These are phyloP conservation scores for Cadophora malorum DNA, from an alignment of 2,329 filamentous ascomycete species.

Conservation along the genomic window DNA sequence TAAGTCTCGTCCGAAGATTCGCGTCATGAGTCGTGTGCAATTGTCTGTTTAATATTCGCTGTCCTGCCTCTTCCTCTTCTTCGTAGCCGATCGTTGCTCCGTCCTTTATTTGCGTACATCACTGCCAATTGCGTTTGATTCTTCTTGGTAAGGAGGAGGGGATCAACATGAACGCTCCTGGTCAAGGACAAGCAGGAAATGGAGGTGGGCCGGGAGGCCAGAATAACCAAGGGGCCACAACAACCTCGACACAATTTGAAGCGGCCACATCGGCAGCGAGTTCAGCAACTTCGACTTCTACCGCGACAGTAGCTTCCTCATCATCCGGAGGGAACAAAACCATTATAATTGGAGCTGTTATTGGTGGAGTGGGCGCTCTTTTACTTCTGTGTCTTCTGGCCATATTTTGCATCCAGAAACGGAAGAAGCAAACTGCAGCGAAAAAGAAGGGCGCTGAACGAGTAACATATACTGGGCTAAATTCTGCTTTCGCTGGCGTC, in stretches of 20 bases:
- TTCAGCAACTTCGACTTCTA: conserved; percentile 22
- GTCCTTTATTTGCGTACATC: neutral
- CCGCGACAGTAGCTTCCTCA: conserved; percentile 22
- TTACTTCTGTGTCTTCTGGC: conserved; percentile 32
- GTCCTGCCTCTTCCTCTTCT: conserved; percentile 1
- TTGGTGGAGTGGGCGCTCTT: conserved; percentile 33
- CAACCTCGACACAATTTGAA: conserved; percentile 18
- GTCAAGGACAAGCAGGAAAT: conserved; percentile 20
- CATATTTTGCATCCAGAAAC: conserved; percentile 29
- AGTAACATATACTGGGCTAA: conserved; percentile 35
- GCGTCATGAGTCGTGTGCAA: conserved; percentile 28
- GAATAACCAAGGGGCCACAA: conserved; percentile 20
- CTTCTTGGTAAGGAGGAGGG: neutral
- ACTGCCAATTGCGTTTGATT: neutral
- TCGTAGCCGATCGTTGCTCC: conserved; percentile 14
- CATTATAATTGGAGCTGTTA: conserved; percentile 32
- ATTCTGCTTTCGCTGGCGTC: conserved; percentile 34
- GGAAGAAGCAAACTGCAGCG: conserved; percentile 27
- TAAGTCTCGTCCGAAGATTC: conserved; percentile 31
- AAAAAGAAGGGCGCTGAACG: conserved; percentile 24
- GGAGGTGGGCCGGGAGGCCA: conserved; percentile 19
- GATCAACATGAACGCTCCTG: conserved; percentile 28
- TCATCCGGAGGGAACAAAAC: conserved; percentile 21
- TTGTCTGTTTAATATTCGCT: conserved; percentile 22
- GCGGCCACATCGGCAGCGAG: conserved; percentile 26